Evolutionary conservation across 2,329 filamentous ascomycete genomes (phyloP).

Genomic region (Hypoxylon sp.): DNA sequence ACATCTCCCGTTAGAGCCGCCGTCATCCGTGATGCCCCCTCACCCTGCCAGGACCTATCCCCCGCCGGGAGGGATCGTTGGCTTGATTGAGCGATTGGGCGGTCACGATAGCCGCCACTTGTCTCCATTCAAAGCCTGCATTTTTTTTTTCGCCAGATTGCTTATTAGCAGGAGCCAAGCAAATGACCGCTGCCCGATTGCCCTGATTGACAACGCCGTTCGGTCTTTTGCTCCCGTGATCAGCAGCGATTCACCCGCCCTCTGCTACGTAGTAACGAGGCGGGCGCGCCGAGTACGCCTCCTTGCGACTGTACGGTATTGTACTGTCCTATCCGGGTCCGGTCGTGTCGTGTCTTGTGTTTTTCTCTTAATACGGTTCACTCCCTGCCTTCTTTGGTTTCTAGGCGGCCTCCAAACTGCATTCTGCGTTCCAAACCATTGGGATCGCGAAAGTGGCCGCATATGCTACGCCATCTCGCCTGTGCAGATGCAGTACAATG

Average conservation of each 20-base stretch:
- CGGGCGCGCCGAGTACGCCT: constrained; percentile 33
- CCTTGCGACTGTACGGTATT: constrained; percentile 21
- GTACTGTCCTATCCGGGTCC: constrained; percentile 23
- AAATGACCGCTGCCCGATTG: constrained; percentile 35
- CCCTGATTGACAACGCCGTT: constrained; percentile 32
- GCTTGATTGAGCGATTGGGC: constrained; percentile 36
- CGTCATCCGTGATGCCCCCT: constrained; percentile 19
- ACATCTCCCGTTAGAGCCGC: constrained; percentile 39
- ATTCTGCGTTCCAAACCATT: constrained; percentile 30
- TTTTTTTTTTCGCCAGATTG: constrained; percentile 32
- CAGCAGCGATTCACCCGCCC: constrained; percentile 33
- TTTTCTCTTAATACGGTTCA: neutral
- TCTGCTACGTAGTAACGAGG: constrained; percentile 38
- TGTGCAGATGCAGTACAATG: constrained; percentile 36
- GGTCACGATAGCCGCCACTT: constrained; percentile 51
- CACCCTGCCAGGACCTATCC: constrained; percentile 8
- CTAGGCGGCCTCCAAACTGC: constrained; percentile 33
- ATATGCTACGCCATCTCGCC: constrained; percentile 33
- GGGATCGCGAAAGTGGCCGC: constrained; percentile 38
- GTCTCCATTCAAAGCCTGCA: constrained; percentile 52
- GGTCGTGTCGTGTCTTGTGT: constrained; percentile 2
- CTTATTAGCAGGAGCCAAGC: constrained; percentile 37
- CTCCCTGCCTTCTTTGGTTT: constrained; percentile 10
- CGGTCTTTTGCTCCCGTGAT: constrained; percentile 35
- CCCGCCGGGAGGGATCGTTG: constrained; percentile 29